Evolutionary conservation across 805 yeast genomes (phyloP).

Genomic region (Nakazawaea populi): DNA sequence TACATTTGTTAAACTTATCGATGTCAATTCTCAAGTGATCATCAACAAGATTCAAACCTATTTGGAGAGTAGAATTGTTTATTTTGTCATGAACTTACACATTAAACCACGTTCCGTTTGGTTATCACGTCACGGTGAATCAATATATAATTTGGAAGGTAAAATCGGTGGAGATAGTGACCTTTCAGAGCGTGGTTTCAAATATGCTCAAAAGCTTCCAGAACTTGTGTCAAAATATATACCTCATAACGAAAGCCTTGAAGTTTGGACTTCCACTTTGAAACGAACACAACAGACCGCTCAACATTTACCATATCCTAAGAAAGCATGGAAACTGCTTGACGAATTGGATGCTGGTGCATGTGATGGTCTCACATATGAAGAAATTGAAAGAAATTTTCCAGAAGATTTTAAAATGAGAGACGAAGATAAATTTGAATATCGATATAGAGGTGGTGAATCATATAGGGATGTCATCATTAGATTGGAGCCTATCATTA

Average conservation of each 20-base stretch:
- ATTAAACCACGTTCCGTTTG: constrained; percentile 89
- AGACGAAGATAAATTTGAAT: constrained; percentile 93
- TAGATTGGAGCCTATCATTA: constrained; percentile 92
- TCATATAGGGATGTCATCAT: constrained; percentile 93
- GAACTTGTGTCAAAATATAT: constrained; percentile 61
- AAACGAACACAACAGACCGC: constrained; percentile 92
- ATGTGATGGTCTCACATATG: constrained; percentile 96
- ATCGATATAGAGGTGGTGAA: constrained; percentile 96
- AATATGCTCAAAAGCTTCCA: constrained; percentile 79
- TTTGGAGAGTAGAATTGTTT: constrained; percentile 86
- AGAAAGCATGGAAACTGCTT: constrained; percentile 91
- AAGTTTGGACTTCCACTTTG: constrained; percentile 95
- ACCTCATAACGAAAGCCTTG: constrained; percentile 58
- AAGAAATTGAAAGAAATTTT: constrained; percentile 74
- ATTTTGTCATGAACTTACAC: constrained; percentile 92
- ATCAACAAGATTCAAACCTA: constrained; percentile 85
- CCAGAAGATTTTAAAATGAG: constrained; percentile 96
- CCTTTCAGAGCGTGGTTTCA: constrained; percentile 75
- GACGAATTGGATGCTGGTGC: constrained; percentile 97
- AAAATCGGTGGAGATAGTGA: constrained; percentile 95
- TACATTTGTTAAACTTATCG: constrained; percentile 83
- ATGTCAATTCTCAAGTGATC: constrained; percentile 83
- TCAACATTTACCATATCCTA: constrained; percentile 68
- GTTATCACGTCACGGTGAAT: constrained; percentile 95
- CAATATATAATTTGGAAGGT: constrained; percentile 85